Conservation (phyloP, 345 rosid species). For the Gossypioides kirkii region DNA sequence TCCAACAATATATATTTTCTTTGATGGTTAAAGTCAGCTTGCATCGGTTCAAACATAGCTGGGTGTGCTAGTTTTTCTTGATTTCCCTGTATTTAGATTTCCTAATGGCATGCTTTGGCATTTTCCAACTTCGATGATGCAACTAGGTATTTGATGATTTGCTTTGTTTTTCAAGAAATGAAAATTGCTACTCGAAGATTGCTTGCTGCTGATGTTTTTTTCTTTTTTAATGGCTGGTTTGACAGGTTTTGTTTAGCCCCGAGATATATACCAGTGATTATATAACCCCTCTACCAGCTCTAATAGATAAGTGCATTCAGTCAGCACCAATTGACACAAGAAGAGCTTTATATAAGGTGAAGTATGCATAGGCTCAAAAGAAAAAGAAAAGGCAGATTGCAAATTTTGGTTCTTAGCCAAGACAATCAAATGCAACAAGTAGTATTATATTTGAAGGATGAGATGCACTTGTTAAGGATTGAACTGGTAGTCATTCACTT, state of each 20-base stretch:
- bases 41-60: not conserved
- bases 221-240: slow-evolving; percentile 20
- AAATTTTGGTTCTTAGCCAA: slow-evolving; percentile 10
- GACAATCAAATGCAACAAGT: not conserved
- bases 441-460: not conserved
- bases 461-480: not conserved
- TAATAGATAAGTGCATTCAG: slow-evolving; percentile 91
- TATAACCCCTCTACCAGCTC: slow-evolving; percentile 70
- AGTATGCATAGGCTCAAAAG: not conserved
- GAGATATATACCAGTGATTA: slow-evolving; percentile 83
- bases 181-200: not conserved
- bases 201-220: slow-evolving; percentile 12
- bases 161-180: not conserved
- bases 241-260: slow-evolving; percentile 87
- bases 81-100: not conserved
- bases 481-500: not conserved
- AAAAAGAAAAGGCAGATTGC: not conserved
- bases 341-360: slow-evolving; percentile 93
- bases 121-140: not conserved
- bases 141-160: slow-evolving; percentile 4
- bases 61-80: slow-evolving; percentile 1
- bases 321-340: slow-evolving; percentile 98
- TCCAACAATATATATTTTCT: not conserved
- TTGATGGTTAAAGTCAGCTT: not conserved
- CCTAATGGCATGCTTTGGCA: not conserved